phyloP scores from a whole-genome alignment of 2,329 filamentous ascomycete genomes.

The Fusarium tupiense region DNA sequence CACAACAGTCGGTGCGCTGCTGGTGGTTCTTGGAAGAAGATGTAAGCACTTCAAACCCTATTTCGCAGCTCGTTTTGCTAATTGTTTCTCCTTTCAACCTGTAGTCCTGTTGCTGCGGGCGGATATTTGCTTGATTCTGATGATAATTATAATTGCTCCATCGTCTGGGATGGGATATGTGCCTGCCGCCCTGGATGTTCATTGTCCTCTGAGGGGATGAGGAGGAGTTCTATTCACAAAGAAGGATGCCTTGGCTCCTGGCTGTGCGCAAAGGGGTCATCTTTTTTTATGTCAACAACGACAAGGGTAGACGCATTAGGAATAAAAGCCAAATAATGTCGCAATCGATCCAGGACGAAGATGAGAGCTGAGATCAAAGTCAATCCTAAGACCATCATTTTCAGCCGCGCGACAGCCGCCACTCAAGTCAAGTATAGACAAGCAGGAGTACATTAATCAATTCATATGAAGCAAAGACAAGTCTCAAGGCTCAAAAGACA shows the following conservation, averaged over 20 bases:
- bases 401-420: not conserved
- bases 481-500: not conserved
- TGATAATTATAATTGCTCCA: not conserved
- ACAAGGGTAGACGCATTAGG: not conserved
- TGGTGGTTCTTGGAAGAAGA: not conserved
- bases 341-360: rapidly evolving
- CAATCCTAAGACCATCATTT: not conserved
- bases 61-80: not conserved
- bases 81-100: not conserved
- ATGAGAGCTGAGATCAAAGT: not conserved
- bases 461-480: not conserved
- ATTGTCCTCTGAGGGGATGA: not conserved
- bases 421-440: not conserved
- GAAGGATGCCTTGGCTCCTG: not conserved
- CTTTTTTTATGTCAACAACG: not conserved
- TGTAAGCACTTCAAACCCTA: not conserved
- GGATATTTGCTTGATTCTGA: not conserved
- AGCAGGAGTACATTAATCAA: not conserved
- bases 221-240: not conserved
- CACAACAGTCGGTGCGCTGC: not conserved
- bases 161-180: not conserved
- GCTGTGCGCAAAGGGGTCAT: not conserved
- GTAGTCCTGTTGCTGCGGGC: not conserved
- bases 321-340: rapidly evolving
- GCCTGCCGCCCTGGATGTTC: not conserved